A percentile compares a stretch with the other conserved stretches of the same genome.
Conservation (phyloP, 1,284 basidiomycete species). For the Ganoderma lucidum region DNA sequence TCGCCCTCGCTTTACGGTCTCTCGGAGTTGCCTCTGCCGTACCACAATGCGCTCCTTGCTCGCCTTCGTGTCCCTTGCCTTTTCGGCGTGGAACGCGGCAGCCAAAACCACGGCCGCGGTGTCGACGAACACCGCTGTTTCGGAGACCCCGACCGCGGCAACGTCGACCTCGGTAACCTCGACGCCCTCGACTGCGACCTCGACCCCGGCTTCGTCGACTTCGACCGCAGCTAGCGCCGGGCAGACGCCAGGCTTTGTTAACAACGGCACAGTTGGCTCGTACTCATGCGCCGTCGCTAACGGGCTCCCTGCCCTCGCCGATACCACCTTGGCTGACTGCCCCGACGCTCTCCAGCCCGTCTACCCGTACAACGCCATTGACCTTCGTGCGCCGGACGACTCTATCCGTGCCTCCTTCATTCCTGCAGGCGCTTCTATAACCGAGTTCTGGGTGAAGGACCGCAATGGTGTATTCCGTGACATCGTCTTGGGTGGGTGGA, state of each 20-base stretch:
- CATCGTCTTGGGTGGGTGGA: neutral
- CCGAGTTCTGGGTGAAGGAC: slow-evolving; percentile 60
- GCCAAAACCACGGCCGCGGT: neutral
- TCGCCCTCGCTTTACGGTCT: neutral
- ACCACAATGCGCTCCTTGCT: neutral
- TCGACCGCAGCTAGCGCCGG: neutral
- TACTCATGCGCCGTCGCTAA: neutral
- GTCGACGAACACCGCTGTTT: neutral
- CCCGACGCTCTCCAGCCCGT: slow-evolving; percentile 5
- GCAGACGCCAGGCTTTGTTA: slow-evolving; percentile 2
- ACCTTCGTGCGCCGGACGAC: slow-evolving; percentile 56
- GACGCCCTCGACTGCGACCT: neutral
- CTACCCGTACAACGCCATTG: slow-evolving; percentile 55
- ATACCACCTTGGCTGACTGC: neutral
- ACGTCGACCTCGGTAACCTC: neutral
- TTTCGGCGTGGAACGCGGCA: neutral
- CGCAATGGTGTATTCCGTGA: slow-evolving; percentile 48
- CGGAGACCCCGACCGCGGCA: neutral
- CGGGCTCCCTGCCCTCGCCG: neutral
- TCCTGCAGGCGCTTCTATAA: slow-evolving; percentile 58
- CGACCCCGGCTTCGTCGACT: neutral
- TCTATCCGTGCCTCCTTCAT: slow-evolving; percentile 62
- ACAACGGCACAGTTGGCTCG: slow-evolving; percentile 5
- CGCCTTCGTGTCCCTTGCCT: neutral
- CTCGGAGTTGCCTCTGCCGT: neutral